phyloP scores from a whole-genome alignment of 73 alveolate species.

The Tetrahymena borealis region DNA sequence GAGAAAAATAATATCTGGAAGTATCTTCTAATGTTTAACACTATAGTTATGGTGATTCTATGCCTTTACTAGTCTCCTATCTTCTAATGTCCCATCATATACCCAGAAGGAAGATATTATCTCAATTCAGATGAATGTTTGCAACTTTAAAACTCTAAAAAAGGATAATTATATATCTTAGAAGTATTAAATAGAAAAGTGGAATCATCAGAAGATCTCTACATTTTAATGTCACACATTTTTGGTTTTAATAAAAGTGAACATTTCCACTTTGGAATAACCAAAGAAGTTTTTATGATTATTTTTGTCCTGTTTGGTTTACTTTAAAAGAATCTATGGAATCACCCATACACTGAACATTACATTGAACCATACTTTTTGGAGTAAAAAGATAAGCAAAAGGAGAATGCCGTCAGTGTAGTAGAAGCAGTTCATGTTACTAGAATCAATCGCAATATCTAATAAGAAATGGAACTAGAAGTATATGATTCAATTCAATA shows the following conservation, averaged over 20 bases:
- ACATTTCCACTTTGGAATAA: constrained; percentile 21
- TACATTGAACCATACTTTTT: constrained; percentile 30
- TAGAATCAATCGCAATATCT: constrained; percentile 12
- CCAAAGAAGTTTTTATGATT: constrained; percentile 32
- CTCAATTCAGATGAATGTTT: constrained; percentile 20
- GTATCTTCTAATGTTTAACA: constrained; percentile 18
- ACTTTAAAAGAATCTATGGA: constrained; percentile 26
- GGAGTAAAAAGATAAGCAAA: constrained; percentile 2
- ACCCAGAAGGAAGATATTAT: constrained; percentile 25
- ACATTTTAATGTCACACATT: constrained; percentile 18
- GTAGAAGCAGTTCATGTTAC: constrained; percentile 27
- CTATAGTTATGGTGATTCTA: constrained; percentile 21
- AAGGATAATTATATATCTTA: background rate
- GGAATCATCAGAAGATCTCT: constrained; percentile 5
- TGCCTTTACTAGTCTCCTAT: constrained; percentile 32
- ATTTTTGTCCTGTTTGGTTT: constrained; percentile 28
- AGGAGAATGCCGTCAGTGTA: background rate
- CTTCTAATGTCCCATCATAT: constrained; percentile 32
- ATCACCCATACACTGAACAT: constrained; percentile 22
- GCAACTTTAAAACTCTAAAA: background rate
- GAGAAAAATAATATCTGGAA: constrained; percentile 36
- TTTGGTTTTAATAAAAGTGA: constrained; percentile 26
- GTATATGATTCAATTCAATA: constrained; percentile 18
- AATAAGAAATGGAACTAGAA: constrained; percentile 16
- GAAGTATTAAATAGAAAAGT: constrained; percentile 3